Percentiles rank a stretch among this genome's conserved stretches.
Conservation (phyloP, 345 rosid genomes). For the Pugionium dolabratum region DNA sequence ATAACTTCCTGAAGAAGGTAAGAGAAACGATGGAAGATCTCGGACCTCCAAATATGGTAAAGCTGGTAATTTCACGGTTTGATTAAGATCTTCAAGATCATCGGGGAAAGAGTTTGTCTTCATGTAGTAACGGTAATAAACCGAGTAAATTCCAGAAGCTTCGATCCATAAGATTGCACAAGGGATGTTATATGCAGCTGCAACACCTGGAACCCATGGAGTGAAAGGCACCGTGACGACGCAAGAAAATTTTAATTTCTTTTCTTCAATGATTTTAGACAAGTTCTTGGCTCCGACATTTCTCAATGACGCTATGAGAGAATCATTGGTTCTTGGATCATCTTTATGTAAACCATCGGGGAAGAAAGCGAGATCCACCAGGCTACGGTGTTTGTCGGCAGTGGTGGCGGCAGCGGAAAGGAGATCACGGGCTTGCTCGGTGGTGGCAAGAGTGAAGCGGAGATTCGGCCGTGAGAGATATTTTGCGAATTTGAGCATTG, state of each 20-base stretch:
- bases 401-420: constrained; percentile 1
- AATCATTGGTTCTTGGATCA: background rate
- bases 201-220: constrained; percentile 54
- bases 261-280: constrained; percentile 39
- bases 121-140: constrained; percentile 49
- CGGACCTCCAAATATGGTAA: constrained; percentile 41
- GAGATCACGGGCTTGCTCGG: constrained; percentile 42
- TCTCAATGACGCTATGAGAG: constrained; percentile 27
- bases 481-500: constrained; percentile 50
- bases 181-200: constrained; percentile 44
- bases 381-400: background rate
- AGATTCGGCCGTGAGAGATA: constrained; percentile 45
- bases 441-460: constrained; percentile 50
- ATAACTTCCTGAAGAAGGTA: constrained; percentile 32
- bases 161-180: constrained; percentile 58
- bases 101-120: constrained; percentile 37
- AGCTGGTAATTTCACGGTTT: constrained; percentile 40
- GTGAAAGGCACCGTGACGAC: constrained; percentile 47
- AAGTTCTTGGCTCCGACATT: constrained; percentile 42
- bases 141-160: constrained; percentile 44
- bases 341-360: constrained; percentile 48
- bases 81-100: constrained; percentile 31
- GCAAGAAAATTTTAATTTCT: constrained; percentile 35
- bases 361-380: constrained; percentile 45
- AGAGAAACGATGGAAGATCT: constrained; percentile 55